A percentile compares a stretch with the other conserved stretches of the same genome.
These are phyloP conservation scores for Podaxis rugospora DNA, from an alignment of 768 basidiomycete species.

Conservation along the genomic window DNA sequence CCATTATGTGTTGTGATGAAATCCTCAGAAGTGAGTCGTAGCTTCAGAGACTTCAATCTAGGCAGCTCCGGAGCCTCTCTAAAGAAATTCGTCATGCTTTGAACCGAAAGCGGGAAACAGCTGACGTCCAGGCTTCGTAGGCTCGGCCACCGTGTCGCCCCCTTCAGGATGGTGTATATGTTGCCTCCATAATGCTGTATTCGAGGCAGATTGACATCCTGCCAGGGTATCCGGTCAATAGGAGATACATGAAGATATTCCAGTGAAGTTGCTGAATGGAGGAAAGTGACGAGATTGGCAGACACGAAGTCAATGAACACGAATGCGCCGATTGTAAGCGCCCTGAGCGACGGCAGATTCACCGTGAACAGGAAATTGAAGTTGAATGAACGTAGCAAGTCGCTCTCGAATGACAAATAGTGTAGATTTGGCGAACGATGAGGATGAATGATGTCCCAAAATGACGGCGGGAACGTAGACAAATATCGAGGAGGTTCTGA, in stretches of 20 bases:
- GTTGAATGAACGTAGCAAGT: not conserved
- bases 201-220: not conserved
- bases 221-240: conserved; percentile 1
- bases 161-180: not conserved
- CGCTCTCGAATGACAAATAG: not conserved
- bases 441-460: conserved; percentile 2
- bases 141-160: not conserved
- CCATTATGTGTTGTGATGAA: too few species aligned
- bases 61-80: not conserved
- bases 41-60: not conserved
- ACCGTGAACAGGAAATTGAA: not conserved
- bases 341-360: not conserved
- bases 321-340: not conserved
- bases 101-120: not conserved
- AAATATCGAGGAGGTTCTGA: not conserved
- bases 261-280: not conserved
- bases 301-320: not conserved
- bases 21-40: conserved; percentile 6
- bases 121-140: conserved; percentile 1
- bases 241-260: not conserved
- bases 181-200: conserved; percentile 4
- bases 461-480: not conserved
- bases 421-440: conserved; percentile 1
- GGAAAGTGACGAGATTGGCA: not conserved
- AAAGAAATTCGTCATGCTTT: not conserved